Evolutionary conservation across 495 filamentous ascomycete genomes (phyloP), one percentile per base, ranked within the genome.

Genomic region (Mycothermus thermophilus): DNA sequence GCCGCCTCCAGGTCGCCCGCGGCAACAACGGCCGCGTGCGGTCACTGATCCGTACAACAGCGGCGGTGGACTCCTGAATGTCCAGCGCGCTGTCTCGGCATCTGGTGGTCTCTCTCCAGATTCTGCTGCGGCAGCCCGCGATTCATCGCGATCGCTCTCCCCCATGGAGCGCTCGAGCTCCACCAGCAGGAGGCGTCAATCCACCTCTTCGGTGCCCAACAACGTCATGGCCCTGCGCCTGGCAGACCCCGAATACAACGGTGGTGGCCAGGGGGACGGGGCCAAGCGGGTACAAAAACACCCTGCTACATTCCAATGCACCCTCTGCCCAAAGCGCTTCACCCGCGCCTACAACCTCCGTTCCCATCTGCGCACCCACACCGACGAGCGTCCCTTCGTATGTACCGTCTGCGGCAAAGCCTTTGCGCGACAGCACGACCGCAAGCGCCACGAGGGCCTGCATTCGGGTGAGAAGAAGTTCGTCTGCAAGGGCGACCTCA

Each of bases 381-480:
- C 85, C 0, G 84, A 93, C 53, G 85, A 93, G 59, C 69, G 86
- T 16, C 85, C 86, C 3, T 93, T 93, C 39, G 83, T 93, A n/a
- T 93, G 85, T 43, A 88, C 83, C 0, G 83, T 96, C 21, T 97
- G 90, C 49, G 83, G 85, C 40, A 97, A 97, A 60, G 90, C 90
- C 2, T 93, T 93, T 54, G 85, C 85, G 13, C 75, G 85, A n/a
- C 84, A 93, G 52, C 85, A 92, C 43, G 85, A 93, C 54, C 75
- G 86, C 22, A 93, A 92, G 58, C 72, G 85, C 14, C 85, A 93
- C 57, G 86, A 93, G 60, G 82, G 85, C 10, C 63, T 93, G 3
- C 85, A 93, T 52, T 83, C 79, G 1, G 86, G 85, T 25, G 86
- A 93, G 55, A 93, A 93, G 73, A 95, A 95, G 46, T 97, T 95